These are phyloP conservation scores for Plasmodium falciparum DNA, from an alignment of 169 alveolate species.

Conservation along the genomic window DNA sequence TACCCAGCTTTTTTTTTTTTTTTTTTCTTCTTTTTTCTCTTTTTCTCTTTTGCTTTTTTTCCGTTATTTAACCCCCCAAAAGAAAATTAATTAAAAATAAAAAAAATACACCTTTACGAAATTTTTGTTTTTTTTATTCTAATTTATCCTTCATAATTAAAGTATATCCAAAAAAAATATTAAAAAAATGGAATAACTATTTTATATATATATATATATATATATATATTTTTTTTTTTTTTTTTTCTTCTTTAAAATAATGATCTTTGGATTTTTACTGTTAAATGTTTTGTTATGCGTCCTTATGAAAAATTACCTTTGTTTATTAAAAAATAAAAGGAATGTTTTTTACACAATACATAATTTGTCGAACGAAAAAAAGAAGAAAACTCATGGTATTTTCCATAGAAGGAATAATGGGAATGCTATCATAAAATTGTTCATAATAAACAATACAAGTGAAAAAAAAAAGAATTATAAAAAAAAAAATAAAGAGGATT, in stretches of 20 bases:
- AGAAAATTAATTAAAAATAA: no score
- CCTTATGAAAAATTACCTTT: conserved; percentile 23
- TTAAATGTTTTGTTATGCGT: conserved; percentile 1
- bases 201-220: no score
- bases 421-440: conserved; percentile 9
- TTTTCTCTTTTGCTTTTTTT: no score
- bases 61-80: no score
- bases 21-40: no score
- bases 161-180: no score
- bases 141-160: no score
- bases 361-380: neutral
- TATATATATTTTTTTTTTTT: no score
- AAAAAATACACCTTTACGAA: no score
- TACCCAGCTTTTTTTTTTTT: no score
- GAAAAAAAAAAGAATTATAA: neutral
- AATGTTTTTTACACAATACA: conserved; percentile 20
- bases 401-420: conserved; percentile 4
- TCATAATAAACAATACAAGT: neutral
- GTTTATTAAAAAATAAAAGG: conserved; percentile 17
- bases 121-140: no score
- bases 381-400: neutral
- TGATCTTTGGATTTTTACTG: conserved; percentile 17
- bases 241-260: conserved; percentile 5
- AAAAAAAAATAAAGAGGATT: neutral
- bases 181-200: no score